phyloP scores from a whole-genome alignment of 2,329 filamentous ascomycete genomes.

The Geoglossum cookeanum region DNA sequence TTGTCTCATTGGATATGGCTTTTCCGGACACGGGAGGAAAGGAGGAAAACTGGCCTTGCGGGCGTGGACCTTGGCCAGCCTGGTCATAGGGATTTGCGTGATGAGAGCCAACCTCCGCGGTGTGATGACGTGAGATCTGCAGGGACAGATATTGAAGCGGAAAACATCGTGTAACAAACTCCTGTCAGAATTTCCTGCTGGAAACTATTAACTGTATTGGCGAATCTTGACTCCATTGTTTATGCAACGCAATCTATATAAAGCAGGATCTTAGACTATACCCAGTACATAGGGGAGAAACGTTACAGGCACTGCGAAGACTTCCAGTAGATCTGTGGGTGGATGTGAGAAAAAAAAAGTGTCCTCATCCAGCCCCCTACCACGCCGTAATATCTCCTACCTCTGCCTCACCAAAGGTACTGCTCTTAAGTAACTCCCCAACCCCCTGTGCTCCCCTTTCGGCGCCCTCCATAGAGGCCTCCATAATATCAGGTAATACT shows the following conservation, averaged over 20 bases:
- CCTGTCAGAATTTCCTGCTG: not conserved
- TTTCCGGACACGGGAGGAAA: constrained; percentile 32
- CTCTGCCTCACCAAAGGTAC: constrained; percentile 88
- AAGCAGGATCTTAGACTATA: not conserved
- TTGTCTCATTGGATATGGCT: constrained; percentile 39
- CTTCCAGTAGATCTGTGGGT: too few species aligned
- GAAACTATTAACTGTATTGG: not conserved
- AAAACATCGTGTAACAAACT: not conserved
- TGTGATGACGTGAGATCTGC: not conserved
- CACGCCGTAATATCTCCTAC: constrained; percentile 92
- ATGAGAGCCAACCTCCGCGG: not conserved
- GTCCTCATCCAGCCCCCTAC: constrained; percentile 28
- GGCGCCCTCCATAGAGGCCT: constrained; percentile 22
- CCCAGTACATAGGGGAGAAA: too few species aligned
- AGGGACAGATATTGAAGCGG: not conserved
- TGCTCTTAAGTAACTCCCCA: constrained; percentile 58
- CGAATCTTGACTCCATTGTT: not conserved
- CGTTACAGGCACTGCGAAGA: too few species aligned
- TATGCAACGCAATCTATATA: not conserved
- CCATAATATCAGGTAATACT: constrained; percentile 78
- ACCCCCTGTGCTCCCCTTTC: constrained; percentile 21
- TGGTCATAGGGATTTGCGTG: not conserved
- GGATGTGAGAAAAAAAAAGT: not conserved
- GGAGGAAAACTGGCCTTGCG: constrained; percentile 30
- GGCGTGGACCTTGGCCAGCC: constrained; percentile 36